These are phyloP conservation scores for Cudoniella acicularis DNA, from an alignment of 495 filamentous ascomycete species.

Conservation along the genomic window DNA sequence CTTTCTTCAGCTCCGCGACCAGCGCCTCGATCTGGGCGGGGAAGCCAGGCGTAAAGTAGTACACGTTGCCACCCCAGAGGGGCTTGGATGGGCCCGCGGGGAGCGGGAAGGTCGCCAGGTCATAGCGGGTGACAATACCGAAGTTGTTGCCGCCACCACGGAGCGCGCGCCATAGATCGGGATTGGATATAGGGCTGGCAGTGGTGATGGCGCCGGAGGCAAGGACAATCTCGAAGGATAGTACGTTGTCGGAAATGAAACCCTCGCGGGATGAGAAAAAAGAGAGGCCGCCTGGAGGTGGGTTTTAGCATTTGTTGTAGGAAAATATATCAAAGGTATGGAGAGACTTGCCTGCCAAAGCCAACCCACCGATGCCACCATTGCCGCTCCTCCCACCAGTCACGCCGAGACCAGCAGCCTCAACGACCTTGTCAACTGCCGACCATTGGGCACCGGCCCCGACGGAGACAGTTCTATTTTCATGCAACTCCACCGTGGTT, in stretches of 20 bases:
- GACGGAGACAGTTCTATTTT: too few relatives aligned
- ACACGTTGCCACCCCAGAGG: conserved; percentile 34
- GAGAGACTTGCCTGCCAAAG: too few relatives aligned
- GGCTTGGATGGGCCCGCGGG: too few relatives aligned
- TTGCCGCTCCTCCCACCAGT: too few relatives aligned
- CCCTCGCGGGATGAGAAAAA: conserved; percentile 40
- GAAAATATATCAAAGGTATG: too few relatives aligned
- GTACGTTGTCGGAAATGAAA: conserved; percentile 43
- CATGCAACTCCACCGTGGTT: too few relatives aligned
- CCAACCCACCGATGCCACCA: too few relatives aligned
- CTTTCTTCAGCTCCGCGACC: background rate
- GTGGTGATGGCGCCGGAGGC: conserved; percentile 44
- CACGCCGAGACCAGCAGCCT: too few relatives aligned
- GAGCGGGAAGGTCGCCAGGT: conserved; percentile 31
- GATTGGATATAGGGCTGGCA: conserved; percentile 36
- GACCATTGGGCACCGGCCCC: too few relatives aligned
- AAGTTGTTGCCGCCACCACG: conserved; percentile 55
- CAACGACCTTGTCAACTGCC: too few relatives aligned
- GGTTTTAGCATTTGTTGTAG: background rate
- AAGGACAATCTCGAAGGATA: conserved; percentile 43
- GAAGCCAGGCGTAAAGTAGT: conserved; percentile 2
- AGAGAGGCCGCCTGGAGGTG: conserved; percentile 29
- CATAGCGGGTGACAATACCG: conserved; percentile 52
- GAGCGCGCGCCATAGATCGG: conserved; percentile 49
- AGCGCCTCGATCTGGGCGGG: conserved; percentile 5